phyloP scores from a whole-genome alignment of 345 rosid species.

The Arabis alpina region DNA sequence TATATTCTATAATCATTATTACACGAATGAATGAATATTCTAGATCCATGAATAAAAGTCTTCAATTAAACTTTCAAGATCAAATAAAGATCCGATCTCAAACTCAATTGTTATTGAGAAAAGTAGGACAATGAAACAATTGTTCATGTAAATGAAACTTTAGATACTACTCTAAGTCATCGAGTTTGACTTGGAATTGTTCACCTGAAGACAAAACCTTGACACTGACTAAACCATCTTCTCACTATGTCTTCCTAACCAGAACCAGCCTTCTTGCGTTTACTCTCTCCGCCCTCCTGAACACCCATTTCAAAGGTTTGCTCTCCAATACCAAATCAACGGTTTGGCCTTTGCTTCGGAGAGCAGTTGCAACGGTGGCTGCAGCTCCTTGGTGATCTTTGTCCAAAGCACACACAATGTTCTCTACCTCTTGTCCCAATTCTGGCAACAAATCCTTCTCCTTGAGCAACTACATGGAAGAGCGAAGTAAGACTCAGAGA shows the following conservation, averaged over 20 bases:
- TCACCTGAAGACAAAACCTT: slow-evolving; percentile 77
- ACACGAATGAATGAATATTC: too few species aligned
- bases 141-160: neutral
- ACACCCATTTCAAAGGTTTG: slow-evolving; percentile 94
- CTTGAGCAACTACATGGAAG: slow-evolving; percentile 71
- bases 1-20: too few species aligned
- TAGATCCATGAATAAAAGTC: too few species aligned
- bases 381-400: slow-evolving; percentile 80
- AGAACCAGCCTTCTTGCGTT: slow-evolving; percentile 78
- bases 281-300: slow-evolving; percentile 81
- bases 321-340: slow-evolving; percentile 85
- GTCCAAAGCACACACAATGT: slow-evolving; percentile 86
- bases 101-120: too few species aligned
- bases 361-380: slow-evolving; percentile 71
- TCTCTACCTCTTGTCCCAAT: slow-evolving; percentile 64
- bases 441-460: slow-evolving; percentile 82
- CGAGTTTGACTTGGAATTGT: slow-evolving; percentile 76
- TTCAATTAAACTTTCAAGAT: too few species aligned
- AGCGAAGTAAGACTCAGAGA: neutral
- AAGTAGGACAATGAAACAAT: too few species aligned
- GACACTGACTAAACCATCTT: slow-evolving; percentile 78
- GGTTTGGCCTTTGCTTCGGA: slow-evolving; percentile 76
- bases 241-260: slow-evolving; percentile 82
- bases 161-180: slow-evolving; percentile 55
- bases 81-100: too few species aligned